phyloP scores from a whole-genome alignment of 2,329 filamentous ascomycete genomes.

The Pyrenophora tritici-repentis region DNA sequence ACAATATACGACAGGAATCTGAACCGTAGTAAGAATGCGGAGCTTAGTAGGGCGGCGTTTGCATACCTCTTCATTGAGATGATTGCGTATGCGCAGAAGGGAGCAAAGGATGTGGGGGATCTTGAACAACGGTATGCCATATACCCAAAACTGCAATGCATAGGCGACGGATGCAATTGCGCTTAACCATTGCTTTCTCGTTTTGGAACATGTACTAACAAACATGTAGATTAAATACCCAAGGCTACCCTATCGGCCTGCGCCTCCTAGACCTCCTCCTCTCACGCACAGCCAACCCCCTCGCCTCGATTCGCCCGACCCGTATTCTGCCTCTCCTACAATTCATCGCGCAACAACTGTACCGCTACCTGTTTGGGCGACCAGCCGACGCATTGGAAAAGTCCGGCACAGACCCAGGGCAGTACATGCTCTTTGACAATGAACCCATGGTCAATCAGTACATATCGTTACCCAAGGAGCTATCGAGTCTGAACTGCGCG shows the following conservation, averaged over 20 bases:
- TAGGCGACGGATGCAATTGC: no score
- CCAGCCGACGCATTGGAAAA: constrained; percentile 93
- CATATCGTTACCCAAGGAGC: constrained; percentile 90
- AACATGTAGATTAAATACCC: constrained; percentile 72
- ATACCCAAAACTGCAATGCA: not conserved
- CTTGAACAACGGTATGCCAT: constrained; percentile 78
- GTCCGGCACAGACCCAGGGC: constrained; percentile 80
- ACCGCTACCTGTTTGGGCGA: constrained; percentile 88
- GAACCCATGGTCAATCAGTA: constrained; percentile 95
- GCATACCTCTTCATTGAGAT: constrained; percentile 96
- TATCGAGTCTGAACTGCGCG: constrained; percentile 95
- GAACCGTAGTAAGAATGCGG: constrained; percentile 84
- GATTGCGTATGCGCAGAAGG: constrained; percentile 90
- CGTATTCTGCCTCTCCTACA: constrained; percentile 90
- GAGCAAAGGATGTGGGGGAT: constrained; percentile 91
- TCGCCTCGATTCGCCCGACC: constrained; percentile 69
- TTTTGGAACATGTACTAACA: no score
- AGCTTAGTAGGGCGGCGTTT: constrained; percentile 91
- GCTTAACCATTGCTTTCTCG: not conserved
- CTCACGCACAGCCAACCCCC: constrained; percentile 61
- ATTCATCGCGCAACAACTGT: constrained; percentile 91
- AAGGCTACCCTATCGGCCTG: constrained; percentile 92
- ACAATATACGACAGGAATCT: constrained; percentile 97
- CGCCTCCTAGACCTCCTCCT: constrained; percentile 95
- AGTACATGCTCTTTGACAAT: constrained; percentile 99